These are phyloP conservation scores for Talaromyces sp. DNA, from an alignment of 2,329 filamentous ascomycete genomes.

Conservation along the genomic window DNA sequence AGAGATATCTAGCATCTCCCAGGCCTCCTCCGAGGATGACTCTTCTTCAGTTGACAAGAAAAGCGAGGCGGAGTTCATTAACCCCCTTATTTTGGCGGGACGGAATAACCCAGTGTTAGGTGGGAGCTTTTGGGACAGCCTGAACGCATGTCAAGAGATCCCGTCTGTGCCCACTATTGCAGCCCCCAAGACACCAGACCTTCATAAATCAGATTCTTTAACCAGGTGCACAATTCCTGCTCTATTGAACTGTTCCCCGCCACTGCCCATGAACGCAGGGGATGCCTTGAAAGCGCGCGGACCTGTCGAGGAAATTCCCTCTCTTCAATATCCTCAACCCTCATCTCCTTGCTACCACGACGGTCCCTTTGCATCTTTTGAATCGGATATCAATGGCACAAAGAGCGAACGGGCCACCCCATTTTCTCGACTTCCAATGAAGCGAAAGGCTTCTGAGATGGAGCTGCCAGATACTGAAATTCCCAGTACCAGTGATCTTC, in stretches of 20 bases:
- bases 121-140: no score
- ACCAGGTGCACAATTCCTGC: no score
- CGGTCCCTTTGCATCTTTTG: conserved; percentile 12
- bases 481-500: no score
- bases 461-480: no score
- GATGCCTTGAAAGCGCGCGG: not conserved
- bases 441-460: conserved; percentile 37
- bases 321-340: not conserved
- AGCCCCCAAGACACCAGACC: no score
- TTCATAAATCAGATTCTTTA: no score
- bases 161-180: no score
- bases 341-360: conserved; percentile 4
- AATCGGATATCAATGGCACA: not conserved
- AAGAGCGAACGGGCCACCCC: not conserved
- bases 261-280: not conserved
- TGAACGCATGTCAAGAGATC: no score
- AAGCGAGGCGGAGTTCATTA: not conserved
- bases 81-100: conserved; percentile 2
- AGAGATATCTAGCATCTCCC: no score
- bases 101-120: no score
- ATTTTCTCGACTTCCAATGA: conserved; percentile 12
- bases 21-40: conserved; percentile 9
- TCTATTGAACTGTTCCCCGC: no score
- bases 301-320: not conserved
- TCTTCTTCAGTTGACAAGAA: conserved; percentile 9